phyloP scores from a whole-genome alignment of 805 yeast genomes.

The Myxozyma kluyveri region DNA sequence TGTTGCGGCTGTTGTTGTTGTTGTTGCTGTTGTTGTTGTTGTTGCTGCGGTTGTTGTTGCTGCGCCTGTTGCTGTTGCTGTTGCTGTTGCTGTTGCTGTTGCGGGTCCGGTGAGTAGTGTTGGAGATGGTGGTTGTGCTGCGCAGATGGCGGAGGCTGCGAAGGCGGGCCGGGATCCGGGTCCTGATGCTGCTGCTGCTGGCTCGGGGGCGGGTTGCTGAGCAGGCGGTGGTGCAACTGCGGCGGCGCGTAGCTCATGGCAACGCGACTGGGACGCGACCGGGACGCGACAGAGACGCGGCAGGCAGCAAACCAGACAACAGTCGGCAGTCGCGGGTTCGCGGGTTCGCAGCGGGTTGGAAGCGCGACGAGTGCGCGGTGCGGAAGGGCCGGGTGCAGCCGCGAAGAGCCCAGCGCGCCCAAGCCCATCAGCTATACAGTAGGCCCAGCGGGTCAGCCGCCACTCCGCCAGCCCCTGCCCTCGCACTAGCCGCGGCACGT shows the following conservation, averaged over 20 bases:
- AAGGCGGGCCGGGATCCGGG: slow-evolving; percentile 2
- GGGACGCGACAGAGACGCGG: slow-evolving; percentile 1
- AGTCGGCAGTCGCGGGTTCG: background rate
- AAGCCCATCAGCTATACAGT: no score
- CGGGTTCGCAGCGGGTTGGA: background rate
- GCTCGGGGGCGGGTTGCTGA: slow-evolving; percentile 14
- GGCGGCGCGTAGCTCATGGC: slow-evolving; percentile 22
- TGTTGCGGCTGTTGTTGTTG: slow-evolving; percentile 10
- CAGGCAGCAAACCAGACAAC: background rate
- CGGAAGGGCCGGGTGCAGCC: no score
- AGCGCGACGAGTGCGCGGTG: background rate
- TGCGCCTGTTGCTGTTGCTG: slow-evolving; percentile 2
- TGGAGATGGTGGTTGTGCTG: slow-evolving; percentile 5
- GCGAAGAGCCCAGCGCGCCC: no score
- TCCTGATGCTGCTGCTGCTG: slow-evolving; percentile 6
- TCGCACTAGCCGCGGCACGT: no score
- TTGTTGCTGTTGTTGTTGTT: slow-evolving; percentile 11
- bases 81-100: slow-evolving; percentile 1
- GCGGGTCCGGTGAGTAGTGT: slow-evolving; percentile 7
- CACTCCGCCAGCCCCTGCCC: no score
- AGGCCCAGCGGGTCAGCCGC: no score
- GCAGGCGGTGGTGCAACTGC: slow-evolving; percentile 25
- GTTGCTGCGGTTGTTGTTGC: slow-evolving; percentile 1
- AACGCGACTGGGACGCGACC: background rate
- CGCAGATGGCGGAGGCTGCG: slow-evolving; percentile 6